Conservation (phyloP, 192 early-diverging fungal genomes). For the Podila minutissima region DNA sequence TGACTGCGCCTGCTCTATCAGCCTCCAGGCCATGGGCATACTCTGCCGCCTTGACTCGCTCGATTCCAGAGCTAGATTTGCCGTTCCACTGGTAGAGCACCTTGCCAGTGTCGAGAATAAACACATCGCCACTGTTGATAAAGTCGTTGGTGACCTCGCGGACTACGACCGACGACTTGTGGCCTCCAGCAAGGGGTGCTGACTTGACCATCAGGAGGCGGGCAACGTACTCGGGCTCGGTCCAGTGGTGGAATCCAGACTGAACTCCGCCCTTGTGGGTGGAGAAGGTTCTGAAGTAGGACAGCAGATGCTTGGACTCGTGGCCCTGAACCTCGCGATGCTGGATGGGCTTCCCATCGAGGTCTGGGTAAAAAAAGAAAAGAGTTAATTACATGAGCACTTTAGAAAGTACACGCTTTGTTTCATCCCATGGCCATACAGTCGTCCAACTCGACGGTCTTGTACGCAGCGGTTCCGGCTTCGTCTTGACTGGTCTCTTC, state of each 20-base stretch:
- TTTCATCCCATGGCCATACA: slow-evolving; percentile 50
- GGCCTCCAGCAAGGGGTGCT: slow-evolving; percentile 35
- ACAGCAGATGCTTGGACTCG: slow-evolving; percentile 73
- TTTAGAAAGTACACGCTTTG: not conserved
- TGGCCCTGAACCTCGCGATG: slow-evolving; percentile 81
- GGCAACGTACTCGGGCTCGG: slow-evolving; percentile 55
- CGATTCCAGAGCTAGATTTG: slow-evolving; percentile 62
- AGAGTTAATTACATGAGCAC: not conserved
- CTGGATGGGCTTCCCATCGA: slow-evolving; percentile 74
- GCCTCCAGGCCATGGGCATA: slow-evolving; percentile 64
- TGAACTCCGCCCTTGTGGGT: slow-evolving; percentile 74
- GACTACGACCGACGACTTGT: slow-evolving; percentile 62
- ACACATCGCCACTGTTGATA: slow-evolving; percentile 79
- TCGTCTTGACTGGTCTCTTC: slow-evolving; percentile 79
- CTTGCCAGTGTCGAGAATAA: slow-evolving; percentile 77
- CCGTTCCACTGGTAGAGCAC: slow-evolving; percentile 80
- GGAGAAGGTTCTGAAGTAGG: slow-evolving; percentile 70
- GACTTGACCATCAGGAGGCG: slow-evolving; percentile 69
- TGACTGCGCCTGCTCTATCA: slow-evolving; percentile 69
- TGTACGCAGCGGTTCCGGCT: slow-evolving; percentile 88
- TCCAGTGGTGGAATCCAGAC: slow-evolving; percentile 77
- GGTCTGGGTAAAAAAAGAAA: slow-evolving; percentile 45
- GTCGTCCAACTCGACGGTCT: slow-evolving; percentile 81
- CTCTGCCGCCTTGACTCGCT: slow-evolving; percentile 78
- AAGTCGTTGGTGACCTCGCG: slow-evolving; percentile 64